Base-by-base conservation (phyloP, 108 stramenopile genomes). In the Asterionellopsis glacialis region DNA sequence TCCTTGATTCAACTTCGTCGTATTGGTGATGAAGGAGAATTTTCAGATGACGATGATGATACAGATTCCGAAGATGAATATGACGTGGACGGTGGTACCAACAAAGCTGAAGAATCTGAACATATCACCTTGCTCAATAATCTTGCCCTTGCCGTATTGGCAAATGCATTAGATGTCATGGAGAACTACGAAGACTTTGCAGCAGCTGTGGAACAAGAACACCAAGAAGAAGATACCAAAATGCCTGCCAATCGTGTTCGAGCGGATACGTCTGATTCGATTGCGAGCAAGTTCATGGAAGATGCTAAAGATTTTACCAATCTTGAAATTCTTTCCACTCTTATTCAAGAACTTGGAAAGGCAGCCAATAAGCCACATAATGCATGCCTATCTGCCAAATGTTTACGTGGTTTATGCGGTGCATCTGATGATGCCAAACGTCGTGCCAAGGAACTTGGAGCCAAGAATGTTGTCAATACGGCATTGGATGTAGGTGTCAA, bases 351-450 rank as follows among this genome's bases (percentile, higher is more conserved):
- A 47, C 64, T 93, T 11, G 87, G 83, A 0, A 84, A 90, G 67
- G 92, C 92, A 15, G 68, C 72, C 13, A 25, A 66, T 44, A 88
- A 86, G 49, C 92, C 92, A 11, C 92, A 93, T 65, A 83, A 93
- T 50, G 92, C 92, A 4, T 85, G 82, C 45, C 74, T 90, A 42
- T 88, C 88, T 21, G 92, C 92, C 18, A 76, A 82, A 49, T 90
- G 88, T 59, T 72, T 93, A 5, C 77, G 85, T 13, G 76, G 81
- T 11, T 67, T 93, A 33, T 83, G 81, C 54, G 66, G 81, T 45
- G 87, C 88, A 42, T 83, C 81, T 11, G 77, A 93, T 48, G 85
- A 85, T 52, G 87, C 85, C 27, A 65, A 79, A 16, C 72, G 74
- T 15, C 75, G 88, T 4, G 80, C 80, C 45, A 79, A 82, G 52